Evolutionary conservation across 2,329 filamentous ascomycete genomes (phyloP).

Genomic region (Cordyceps farinosa): DNA sequence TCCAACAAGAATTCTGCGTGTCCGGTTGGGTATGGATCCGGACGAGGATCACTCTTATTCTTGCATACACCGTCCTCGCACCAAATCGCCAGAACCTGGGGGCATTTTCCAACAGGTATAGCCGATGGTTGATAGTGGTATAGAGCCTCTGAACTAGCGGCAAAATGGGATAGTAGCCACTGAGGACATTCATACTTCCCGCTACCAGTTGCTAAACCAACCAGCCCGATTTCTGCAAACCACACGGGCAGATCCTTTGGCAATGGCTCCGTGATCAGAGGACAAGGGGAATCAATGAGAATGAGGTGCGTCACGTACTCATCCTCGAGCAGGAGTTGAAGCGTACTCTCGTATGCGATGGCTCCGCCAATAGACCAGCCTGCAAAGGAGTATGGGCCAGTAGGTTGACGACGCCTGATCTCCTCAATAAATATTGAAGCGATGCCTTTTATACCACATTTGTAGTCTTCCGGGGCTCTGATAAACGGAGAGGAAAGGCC

Average conservation of each 20-base stretch:
- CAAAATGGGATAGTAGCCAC: constrained; percentile 71
- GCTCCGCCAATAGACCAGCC: constrained; percentile 76
- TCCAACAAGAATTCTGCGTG: constrained; percentile 53
- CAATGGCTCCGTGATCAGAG: constrained; percentile 63
- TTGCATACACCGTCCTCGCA: constrained; percentile 70
- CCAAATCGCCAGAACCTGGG: constrained; percentile 51
- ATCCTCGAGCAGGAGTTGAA: constrained; percentile 53
- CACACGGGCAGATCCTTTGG: constrained; percentile 33
- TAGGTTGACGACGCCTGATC: constrained; percentile 66
- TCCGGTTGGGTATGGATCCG: constrained; percentile 44
- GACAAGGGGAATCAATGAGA: constrained; percentile 63
- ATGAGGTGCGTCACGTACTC: constrained; percentile 57
- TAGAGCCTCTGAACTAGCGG: constrained; percentile 62
- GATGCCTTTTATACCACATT: constrained; percentile 28
- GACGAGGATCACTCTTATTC: constrained; percentile 33
- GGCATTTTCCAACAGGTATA: constrained; percentile 56
- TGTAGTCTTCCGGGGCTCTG: background rate
- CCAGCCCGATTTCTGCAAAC: constrained; percentile 38
- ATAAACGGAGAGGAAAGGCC: background rate
- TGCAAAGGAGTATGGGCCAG: constrained; percentile 63
- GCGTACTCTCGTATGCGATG: constrained; percentile 63
- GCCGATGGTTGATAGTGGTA: constrained; percentile 65
- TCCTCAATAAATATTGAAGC: constrained; percentile 52
- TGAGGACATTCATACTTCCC: constrained; percentile 66
- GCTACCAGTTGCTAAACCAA: constrained; percentile 68